Conservation (phyloP, 352 stramenopile species). For the Pythium sp. region DNA sequence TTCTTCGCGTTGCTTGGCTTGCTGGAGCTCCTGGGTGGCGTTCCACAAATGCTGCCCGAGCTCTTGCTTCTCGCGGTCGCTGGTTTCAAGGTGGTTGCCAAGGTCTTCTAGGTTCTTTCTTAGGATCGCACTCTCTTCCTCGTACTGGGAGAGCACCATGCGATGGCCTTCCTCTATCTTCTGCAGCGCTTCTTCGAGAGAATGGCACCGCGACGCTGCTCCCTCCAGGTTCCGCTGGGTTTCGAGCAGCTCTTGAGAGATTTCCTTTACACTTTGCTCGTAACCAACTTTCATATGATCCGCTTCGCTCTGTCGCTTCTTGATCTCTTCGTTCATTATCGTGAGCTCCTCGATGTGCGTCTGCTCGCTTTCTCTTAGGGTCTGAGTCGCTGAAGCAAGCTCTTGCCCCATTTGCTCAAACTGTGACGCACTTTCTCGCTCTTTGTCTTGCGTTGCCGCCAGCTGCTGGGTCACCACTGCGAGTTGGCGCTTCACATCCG, state of each 20-base stretch:
- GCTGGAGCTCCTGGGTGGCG: slow-evolving; percentile 46
- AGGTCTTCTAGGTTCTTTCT: slow-evolving; percentile 11
- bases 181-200: slow-evolving; percentile 25
- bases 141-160: slow-evolving; percentile 17
- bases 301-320: slow-evolving; percentile 31
- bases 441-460: slow-evolving; percentile 27
- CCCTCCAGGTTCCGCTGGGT: slow-evolving; percentile 29
- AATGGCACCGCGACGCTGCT: neutral
- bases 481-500: slow-evolving; percentile 43
- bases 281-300: slow-evolving; percentile 39
- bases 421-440: slow-evolving; percentile 31
- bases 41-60: slow-evolving; percentile 64
- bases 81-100: slow-evolving; percentile 11
- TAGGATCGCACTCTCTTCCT: slow-evolving; percentile 18
- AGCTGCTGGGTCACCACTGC: slow-evolving; percentile 36
- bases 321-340: slow-evolving; percentile 63
- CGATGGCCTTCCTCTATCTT: slow-evolving; percentile 21
- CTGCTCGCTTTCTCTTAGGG: slow-evolving; percentile 28
- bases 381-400: slow-evolving; percentile 29
- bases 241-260: slow-evolving; percentile 30
- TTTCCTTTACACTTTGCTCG: slow-evolving; percentile 27
- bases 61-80: slow-evolving; percentile 49
- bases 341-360: slow-evolving; percentile 49
- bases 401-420: slow-evolving; percentile 34
- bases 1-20: slow-evolving; percentile 26